Conservation (phyloP, 306 rosid species). For the Betula pendula region DNA sequence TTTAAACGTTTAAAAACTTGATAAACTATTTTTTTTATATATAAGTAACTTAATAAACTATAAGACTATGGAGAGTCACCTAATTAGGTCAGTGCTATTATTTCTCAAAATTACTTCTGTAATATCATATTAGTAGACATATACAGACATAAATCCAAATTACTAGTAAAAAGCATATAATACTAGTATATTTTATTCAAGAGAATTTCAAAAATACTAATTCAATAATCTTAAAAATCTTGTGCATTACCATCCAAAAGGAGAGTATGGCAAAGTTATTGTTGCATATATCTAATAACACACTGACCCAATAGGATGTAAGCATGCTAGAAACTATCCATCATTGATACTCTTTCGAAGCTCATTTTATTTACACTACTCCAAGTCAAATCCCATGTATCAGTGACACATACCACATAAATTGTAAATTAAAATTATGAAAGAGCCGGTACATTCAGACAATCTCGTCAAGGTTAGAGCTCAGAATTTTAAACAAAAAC, state of each 20-base stretch:
- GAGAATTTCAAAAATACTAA: background rate
- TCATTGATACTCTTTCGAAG: background rate
- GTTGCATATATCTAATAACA: background rate
- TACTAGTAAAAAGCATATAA: background rate
- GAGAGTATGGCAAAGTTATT: background rate
- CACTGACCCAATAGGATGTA: background rate
- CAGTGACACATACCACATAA: conserved; percentile 1
- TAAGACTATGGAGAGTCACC: background rate
- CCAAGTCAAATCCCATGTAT: background rate
- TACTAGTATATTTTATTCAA: background rate
- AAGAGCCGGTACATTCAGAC: conserved; percentile 5
- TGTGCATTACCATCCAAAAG: background rate
- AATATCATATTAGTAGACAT: background rate
- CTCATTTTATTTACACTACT: background rate
- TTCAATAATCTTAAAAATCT: background rate
- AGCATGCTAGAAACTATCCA: background rate
- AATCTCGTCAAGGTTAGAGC: background rate
- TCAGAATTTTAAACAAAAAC: conserved; percentile 12
- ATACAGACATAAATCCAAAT: background rate
- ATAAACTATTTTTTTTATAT: too few species aligned
- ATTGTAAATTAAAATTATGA: conserved; percentile 9
- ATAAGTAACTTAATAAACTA: background rate
- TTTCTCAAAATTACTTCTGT: background rate
- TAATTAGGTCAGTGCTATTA: background rate
- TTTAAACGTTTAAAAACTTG: too few species aligned